Evolutionary conservation across 805 yeast species (phyloP).

Genomic region (Candida stauntonica): DNA sequence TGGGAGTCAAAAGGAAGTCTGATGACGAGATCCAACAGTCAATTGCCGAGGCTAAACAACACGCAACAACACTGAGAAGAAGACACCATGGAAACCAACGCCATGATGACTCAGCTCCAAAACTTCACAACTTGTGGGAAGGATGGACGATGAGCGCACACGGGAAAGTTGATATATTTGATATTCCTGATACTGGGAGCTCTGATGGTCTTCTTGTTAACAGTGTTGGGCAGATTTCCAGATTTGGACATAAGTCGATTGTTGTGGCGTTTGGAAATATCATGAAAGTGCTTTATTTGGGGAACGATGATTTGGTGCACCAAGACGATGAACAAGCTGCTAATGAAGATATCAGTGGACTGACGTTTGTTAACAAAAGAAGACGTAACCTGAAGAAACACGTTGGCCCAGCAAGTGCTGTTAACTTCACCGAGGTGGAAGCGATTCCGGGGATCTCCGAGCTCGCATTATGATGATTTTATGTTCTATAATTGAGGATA

Average conservation of each 20-base stretch:
- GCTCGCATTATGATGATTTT: conserved; percentile 10
- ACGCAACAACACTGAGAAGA: conserved; percentile 19
- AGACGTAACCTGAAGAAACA: conserved; percentile 30
- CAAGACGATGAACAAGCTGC: conserved; percentile 44
- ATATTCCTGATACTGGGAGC: conserved; percentile 46
- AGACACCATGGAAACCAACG: conserved; percentile 10
- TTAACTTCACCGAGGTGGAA: conserved; percentile 23
- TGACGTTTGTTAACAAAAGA: conserved; percentile 50
- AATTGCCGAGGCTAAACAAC: conserved; percentile 10
- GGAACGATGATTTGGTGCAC: conserved; percentile 68
- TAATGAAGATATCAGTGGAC: conserved; percentile 41
- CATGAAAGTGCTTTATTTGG: conserved; percentile 69
- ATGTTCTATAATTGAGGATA: background rate
- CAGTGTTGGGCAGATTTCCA: conserved; percentile 55
- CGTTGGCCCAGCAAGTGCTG: conserved; percentile 8
- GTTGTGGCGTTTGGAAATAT: conserved; percentile 71
- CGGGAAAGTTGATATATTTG: conserved; percentile 58
- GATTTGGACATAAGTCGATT: conserved; percentile 75
- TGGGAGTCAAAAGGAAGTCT: conserved; percentile 41
- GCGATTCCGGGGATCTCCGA: conserved; percentile 23
- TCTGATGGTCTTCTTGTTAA: conserved; percentile 45
- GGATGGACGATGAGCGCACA: conserved; percentile 74
- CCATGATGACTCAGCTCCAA: conserved; percentile 27
- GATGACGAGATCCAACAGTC: conserved; percentile 17
- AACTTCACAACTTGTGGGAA: conserved; percentile 56